phyloP scores from a whole-genome alignment of 345 rosid genomes.

The Carallia brachiata region DNA sequence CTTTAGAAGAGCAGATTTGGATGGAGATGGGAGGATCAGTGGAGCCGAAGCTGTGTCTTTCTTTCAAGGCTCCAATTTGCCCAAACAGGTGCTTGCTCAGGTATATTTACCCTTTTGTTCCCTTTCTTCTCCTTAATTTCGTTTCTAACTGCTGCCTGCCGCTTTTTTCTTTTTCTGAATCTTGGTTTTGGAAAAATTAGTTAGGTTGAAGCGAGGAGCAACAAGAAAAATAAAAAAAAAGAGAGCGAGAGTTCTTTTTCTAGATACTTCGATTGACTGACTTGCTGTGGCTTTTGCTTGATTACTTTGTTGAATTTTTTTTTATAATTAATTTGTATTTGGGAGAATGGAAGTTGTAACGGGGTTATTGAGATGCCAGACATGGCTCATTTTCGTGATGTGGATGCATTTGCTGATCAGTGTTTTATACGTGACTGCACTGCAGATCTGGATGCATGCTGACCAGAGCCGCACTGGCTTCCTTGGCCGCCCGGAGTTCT shows the following conservation, averaged over 20 bases:
- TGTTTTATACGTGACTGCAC: too few relatives aligned
- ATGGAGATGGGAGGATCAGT: slow-evolving; percentile 90
- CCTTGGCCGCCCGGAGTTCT: slow-evolving; percentile 84
- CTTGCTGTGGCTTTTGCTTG: neutral
- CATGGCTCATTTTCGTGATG: too few relatives aligned
- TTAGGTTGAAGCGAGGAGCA: too few relatives aligned
- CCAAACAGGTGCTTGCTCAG: slow-evolving; percentile 92
- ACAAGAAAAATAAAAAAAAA: too few relatives aligned
- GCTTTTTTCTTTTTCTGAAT: neutral
- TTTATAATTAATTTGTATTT: too few relatives aligned
- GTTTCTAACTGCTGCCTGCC: too few relatives aligned
- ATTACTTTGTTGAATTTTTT: too few relatives aligned
- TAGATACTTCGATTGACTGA: neutral
- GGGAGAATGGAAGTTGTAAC: too few relatives aligned
- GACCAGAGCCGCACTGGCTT: slow-evolving; percentile 72
- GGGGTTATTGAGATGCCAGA: too few relatives aligned
- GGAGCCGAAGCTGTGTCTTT: slow-evolving; percentile 89
- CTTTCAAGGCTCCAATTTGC: slow-evolving; percentile 87
- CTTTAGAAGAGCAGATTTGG: slow-evolving; percentile 92
- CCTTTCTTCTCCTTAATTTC: neutral
- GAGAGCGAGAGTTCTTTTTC: too few relatives aligned
- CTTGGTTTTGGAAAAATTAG: neutral
- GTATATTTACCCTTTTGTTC: slow-evolving; percentile 25
- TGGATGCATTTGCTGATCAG: too few relatives aligned
- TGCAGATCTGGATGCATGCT: slow-evolving; percentile 81